phyloP scores from a whole-genome alignment of 345 rosid genomes.

The Syzygium aromaticum region DNA sequence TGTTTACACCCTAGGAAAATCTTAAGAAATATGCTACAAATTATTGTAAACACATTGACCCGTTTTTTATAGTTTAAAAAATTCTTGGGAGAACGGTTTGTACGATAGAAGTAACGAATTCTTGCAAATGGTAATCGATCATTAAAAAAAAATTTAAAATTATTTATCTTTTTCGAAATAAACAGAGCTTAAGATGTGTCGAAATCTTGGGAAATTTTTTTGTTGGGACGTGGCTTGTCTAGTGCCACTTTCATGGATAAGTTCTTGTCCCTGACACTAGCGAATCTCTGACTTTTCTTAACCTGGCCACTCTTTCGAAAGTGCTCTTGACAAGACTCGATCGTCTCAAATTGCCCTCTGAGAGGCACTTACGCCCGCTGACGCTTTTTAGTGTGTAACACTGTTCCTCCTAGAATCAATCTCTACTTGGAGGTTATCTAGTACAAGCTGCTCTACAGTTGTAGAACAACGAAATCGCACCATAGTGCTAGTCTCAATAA shows the following conservation, averaged over 20 bases:
- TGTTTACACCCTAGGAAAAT: not conserved
- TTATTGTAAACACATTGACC: fast-evolving
- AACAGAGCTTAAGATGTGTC: not conserved
- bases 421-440: not conserved
- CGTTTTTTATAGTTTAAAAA: not conserved
- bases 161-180: not conserved
- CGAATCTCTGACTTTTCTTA: not conserved
- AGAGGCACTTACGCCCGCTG: not conserved
- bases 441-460: not conserved
- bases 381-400: not conserved
- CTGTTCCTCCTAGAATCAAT: not conserved
- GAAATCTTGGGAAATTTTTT: not conserved
- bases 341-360: not conserved
- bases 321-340: not conserved
- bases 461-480: not conserved
- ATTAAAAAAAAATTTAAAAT: too few relatives aligned
- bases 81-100: not conserved
- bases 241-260: not conserved
- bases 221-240: not conserved
- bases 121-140: not conserved
- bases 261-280: not conserved
- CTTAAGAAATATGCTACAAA: not conserved
- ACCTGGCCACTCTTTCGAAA: not conserved
- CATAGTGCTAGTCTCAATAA: not conserved
- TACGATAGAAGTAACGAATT: not conserved